Evolutionary conservation across 192 early-diverging fungal genomes (phyloP).

Genomic region (Backusella westeae): DNA sequence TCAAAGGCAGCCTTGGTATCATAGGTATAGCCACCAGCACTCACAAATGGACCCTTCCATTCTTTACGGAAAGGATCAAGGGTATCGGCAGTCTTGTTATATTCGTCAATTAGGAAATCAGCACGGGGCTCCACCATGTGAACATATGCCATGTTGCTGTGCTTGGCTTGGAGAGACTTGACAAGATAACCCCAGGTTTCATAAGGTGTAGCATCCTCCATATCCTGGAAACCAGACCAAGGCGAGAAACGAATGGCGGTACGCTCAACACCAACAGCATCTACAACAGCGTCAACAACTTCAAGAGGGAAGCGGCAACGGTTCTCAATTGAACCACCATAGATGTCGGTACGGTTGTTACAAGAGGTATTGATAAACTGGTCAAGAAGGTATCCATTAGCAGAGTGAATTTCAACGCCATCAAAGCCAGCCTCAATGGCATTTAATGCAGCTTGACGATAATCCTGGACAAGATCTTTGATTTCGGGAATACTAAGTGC

Average conservation of each 20-base stretch:
- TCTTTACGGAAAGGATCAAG: conserved; percentile 18
- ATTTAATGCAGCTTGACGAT: conserved; percentile 54
- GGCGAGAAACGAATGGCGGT: conserved; percentile 33
- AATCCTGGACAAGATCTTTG: background rate
- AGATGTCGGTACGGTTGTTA: conserved; percentile 67
- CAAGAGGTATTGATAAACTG: conserved; percentile 71
- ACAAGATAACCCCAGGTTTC: conserved; percentile 26
- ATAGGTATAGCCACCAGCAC: conserved; percentile 21
- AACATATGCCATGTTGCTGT: conserved; percentile 30
- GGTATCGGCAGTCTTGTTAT: background rate
- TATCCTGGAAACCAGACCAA: conserved; percentile 22
- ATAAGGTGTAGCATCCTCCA: conserved; percentile 24
- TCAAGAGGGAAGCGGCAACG: conserved; percentile 20
- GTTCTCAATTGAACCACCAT: conserved; percentile 21
- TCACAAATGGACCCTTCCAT: conserved; percentile 15
- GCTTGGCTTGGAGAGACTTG: conserved; percentile 9
- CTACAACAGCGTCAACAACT: conserved; percentile 22
- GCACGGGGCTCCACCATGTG: conserved; percentile 26
- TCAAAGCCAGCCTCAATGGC: conserved; percentile 81
- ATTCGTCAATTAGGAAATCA: background rate
- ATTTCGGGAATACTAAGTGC: conserved; percentile 19
- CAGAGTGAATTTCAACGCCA: conserved; percentile 82
- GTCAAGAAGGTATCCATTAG: conserved; percentile 86
- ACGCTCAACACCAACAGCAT: conserved; percentile 27
- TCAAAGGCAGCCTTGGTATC: conserved; percentile 5